A percentile compares a stretch with the other conserved stretches of the same genome.
phyloP scores from a whole-genome alignment of 805 yeast species.

The Candida broadrunensis region DNA sequence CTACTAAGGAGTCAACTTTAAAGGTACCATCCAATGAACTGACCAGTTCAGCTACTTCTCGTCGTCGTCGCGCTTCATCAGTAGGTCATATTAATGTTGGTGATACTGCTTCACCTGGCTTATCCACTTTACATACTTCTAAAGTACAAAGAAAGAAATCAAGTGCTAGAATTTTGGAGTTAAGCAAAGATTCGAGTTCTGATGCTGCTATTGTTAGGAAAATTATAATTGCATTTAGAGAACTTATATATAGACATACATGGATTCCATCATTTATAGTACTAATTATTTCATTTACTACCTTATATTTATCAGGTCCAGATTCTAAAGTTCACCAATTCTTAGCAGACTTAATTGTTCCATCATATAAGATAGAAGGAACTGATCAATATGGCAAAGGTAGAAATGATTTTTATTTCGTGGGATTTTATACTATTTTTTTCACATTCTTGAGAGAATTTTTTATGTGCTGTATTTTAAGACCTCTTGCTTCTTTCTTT shows the following conservation, averaged over 20 bases:
- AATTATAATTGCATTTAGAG: conserved; percentile 55
- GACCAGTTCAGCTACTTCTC: background rate
- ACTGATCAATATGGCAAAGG: conserved; percentile 87
- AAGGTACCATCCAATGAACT: too few relatives aligned
- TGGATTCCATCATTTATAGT: conserved; percentile 70
- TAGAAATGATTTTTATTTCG: conserved; percentile 73
- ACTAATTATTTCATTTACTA: conserved; percentile 34
- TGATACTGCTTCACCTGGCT: conserved; percentile 59
- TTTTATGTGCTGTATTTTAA: conserved; percentile 74
- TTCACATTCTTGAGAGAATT: conserved; percentile 92
- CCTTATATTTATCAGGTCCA: conserved; percentile 57
- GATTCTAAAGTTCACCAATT: conserved; percentile 53
- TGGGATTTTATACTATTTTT: conserved; percentile 74
- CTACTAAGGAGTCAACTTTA: too few relatives aligned
- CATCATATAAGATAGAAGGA: conserved; percentile 62
- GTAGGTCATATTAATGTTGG: conserved; percentile 77
- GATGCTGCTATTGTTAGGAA: conserved; percentile 58
- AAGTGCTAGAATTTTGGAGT: conserved; percentile 27
- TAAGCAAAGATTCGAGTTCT: conserved; percentile 21
- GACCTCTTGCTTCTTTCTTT: conserved; percentile 59
- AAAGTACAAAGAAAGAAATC: conserved; percentile 35
- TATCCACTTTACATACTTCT: conserved; percentile 62
- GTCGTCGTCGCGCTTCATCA: conserved; percentile 56
- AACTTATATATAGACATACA: conserved; percentile 56
- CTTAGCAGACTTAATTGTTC: conserved; percentile 58